A percentile compares a stretch with the other conserved stretches of the same genome.
Evolutionary conservation across 495 filamentous ascomycete species (phyloP).

Genomic region (Lineolata rhizophorae): DNA sequence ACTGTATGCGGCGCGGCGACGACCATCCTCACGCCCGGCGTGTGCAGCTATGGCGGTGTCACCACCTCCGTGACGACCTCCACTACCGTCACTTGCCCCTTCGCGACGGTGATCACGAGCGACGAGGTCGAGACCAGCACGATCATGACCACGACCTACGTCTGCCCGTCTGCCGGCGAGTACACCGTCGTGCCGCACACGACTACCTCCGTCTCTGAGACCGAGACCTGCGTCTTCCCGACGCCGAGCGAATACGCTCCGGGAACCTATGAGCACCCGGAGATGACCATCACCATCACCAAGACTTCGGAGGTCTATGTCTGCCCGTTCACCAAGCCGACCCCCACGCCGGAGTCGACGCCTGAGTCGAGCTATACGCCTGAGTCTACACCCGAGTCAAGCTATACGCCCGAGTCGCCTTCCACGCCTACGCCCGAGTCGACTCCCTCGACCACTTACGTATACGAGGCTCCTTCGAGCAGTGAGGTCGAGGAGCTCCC

Average conservation of each 20-base stretch:
- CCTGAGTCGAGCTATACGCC: not conserved
- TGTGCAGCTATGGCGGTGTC: slow-evolving; percentile 53
- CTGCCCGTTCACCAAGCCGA: slow-evolving; percentile 37
- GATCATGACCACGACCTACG: slow-evolving; percentile 49
- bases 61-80: slow-evolving; percentile 48
- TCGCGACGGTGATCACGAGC: slow-evolving; percentile 40
- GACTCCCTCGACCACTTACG: not conserved
- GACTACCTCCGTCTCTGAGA: slow-evolving; percentile 24
- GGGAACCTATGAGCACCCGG: slow-evolving; percentile 53
- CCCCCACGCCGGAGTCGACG: slow-evolving; percentile 1
- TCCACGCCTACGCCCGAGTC: not conserved
- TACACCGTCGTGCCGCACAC: slow-evolving; percentile 59
- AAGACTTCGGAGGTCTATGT: slow-evolving; percentile 44
- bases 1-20: slow-evolving; percentile 43
- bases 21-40: slow-evolving; percentile 39
- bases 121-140: slow-evolving; percentile 42
- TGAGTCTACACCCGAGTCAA: not conserved
- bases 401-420: not conserved
- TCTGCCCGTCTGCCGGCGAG: slow-evolving; percentile 57
- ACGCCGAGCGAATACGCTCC: slow-evolving; percentile 40
- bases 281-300: slow-evolving; percentile 42
- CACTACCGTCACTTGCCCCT: slow-evolving; percentile 54
- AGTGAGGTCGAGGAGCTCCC: too few species aligned
- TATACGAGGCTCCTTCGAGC: slow-evolving; percentile 1
- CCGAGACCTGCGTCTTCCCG: slow-evolving; percentile 40